Evolutionary conservation across 768 basidiomycete species (phyloP), one percentile per base, ranked within the genome.

Genomic region (Pleurotus platypus): DNA sequence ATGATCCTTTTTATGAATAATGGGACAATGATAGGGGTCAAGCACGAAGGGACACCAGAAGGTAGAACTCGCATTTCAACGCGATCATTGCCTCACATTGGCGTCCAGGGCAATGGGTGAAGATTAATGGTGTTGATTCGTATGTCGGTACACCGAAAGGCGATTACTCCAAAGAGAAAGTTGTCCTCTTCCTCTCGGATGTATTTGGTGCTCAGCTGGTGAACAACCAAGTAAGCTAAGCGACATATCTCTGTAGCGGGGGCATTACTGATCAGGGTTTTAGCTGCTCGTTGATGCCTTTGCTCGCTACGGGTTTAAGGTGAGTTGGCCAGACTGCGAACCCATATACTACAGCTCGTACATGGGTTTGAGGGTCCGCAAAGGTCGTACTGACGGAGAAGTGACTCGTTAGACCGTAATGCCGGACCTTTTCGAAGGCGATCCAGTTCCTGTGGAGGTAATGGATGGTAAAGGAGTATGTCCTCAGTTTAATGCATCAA

Each of bases 111-210:
- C 75, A 73, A 64, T 67, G 72, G 63, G 76, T 80, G 60, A 60
- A 63, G 26, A 74, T 85, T 56, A 72, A 67, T 18, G 83, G 81
- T 2, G 72, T 84, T 46, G 64, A 70, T 6, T 72, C 69, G 59
- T 87, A 87, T 59, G 73, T 85, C 51, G 78, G 79, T 1, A 82
- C 78, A 1, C 86, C 86, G 11, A 66, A 72, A 0, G 61, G 63
- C 2, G 77, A 78, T 39, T 83, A 82, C 58, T 67, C 77, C 56
- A 80, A 82, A 67, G 75, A 80, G 60, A 86, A 84, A 66, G 81
- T 76, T 20, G 54, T 87, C 50, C 74, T 87, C 30, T 81, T 73
- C 71, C 64, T 86, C 22, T 57, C 80, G 2, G 86, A 84, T 60
- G 69, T 76, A 42, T 83, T 81, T 57, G 85, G 84, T 7, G 62